Evolutionary conservation across 768 basidiomycete species (phyloP).

Genomic region (Fomitopsis pulvina): DNA sequence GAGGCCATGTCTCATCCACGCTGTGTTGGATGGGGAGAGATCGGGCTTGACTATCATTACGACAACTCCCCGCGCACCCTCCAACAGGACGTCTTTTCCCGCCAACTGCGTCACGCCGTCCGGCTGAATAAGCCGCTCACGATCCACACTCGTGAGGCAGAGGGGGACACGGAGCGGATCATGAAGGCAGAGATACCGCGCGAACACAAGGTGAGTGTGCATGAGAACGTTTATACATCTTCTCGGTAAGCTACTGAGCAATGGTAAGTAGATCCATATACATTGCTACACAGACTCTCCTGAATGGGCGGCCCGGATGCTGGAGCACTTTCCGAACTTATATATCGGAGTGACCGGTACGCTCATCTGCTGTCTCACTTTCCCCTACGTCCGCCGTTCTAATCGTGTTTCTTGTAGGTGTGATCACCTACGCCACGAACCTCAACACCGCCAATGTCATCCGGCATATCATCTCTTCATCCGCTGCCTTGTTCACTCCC

Average conservation of each 20-base stretch:
- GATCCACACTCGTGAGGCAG: constrained; percentile 83
- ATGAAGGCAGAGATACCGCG: constrained; percentile 72
- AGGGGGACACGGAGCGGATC: constrained; percentile 74
- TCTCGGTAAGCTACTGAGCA: no score
- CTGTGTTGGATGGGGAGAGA: constrained; percentile 87
- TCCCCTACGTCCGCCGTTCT: no score
- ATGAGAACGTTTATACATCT: no score
- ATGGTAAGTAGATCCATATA: constrained; percentile 66
- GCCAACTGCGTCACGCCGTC: constrained; percentile 67
- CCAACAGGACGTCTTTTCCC: constrained; percentile 58
- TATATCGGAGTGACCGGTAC: no score
- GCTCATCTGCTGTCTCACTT: no score
- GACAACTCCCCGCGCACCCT: constrained; percentile 65
- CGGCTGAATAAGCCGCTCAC: constrained; percentile 69
- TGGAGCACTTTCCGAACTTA: constrained; percentile 77
- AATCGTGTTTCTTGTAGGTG: constrained; percentile 46
- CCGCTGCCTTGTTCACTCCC: no score
- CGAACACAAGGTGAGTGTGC: no score
- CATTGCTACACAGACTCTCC: constrained; percentile 88
- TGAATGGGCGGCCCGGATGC: constrained; percentile 60
- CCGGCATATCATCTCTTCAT: constrained; percentile 26
- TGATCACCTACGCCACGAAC: constrained; percentile 76
- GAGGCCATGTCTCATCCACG: constrained; percentile 75
- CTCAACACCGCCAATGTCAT: constrained; percentile 62
- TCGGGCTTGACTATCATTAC: constrained; percentile 84